These are phyloP conservation scores for Exophiala alcalophila DNA, from an alignment of 2,329 filamentous ascomycete genomes.

Conservation along the genomic window DNA sequence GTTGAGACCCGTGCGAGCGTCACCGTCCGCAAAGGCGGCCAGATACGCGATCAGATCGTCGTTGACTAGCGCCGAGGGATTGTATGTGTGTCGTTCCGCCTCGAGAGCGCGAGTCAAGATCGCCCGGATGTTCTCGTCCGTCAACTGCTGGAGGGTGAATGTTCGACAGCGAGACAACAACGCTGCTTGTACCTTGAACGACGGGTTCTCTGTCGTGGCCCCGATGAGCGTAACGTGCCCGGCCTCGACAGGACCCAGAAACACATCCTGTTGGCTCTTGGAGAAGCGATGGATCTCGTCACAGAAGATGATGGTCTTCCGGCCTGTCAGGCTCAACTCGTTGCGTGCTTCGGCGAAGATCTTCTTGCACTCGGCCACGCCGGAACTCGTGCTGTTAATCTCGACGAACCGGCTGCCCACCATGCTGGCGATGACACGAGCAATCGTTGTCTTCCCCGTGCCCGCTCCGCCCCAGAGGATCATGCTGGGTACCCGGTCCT, in stretches of 20 bases:
- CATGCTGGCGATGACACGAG: constrained; percentile 78
- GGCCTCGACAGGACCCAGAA: constrained; percentile 85
- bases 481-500: constrained; percentile 86
- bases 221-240: constrained; percentile 89
- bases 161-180: constrained; percentile 85
- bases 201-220: constrained; percentile 95
- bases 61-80: constrained; percentile 61
- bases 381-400: constrained; percentile 88
- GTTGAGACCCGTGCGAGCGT: constrained; percentile 89
- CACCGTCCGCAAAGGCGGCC: constrained; percentile 82
- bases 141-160: constrained; percentile 77
- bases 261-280: constrained; percentile 92
- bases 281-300: constrained; percentile 94
- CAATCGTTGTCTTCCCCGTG: constrained; percentile 66
- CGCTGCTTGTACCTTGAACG: constrained; percentile 86
- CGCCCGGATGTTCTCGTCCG: constrained; percentile 64
- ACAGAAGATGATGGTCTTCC: constrained; percentile 94
- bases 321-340: constrained; percentile 75
- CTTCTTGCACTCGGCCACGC: constrained; percentile 88
- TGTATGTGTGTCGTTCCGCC: constrained; percentile 43
- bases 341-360: constrained; percentile 80
- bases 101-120: constrained; percentile 76
- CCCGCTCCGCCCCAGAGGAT: constrained; percentile 68
- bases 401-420: constrained; percentile 87
- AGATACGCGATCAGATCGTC: constrained; percentile 76